Percentiles rank a stretch among this genome's conserved stretches.
These are phyloP conservation scores for Trypanosoma vivax DNA, from an alignment of 208 protist species.

Conservation along the genomic window DNA sequence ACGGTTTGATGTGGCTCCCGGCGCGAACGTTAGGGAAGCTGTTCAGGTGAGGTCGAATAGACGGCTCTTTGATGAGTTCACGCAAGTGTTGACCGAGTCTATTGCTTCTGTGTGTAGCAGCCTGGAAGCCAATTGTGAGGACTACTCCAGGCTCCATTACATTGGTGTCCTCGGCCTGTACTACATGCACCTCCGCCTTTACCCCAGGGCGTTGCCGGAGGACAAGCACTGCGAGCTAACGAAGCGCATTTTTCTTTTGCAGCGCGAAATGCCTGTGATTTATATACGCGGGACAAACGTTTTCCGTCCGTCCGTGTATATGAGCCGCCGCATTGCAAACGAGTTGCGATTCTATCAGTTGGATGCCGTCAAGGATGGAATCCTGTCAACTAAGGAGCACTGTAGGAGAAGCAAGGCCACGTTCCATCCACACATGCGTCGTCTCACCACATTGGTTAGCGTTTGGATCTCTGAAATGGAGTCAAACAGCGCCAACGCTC, in stretches of 20 bases:
- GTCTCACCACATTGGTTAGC: slow-evolving; percentile 28
- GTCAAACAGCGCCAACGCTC: slow-evolving; percentile 22
- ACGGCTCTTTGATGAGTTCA: slow-evolving; percentile 57
- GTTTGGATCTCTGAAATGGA: slow-evolving; percentile 47
- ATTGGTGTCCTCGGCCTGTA: slow-evolving; percentile 63
- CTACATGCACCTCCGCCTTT: slow-evolving; percentile 53
- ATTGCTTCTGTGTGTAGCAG: slow-evolving; percentile 16
- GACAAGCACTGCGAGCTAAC: slow-evolving; percentile 3
- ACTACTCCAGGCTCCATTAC: slow-evolving; percentile 30
- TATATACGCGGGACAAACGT: slow-evolving; percentile 21
- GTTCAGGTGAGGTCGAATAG: slow-evolving; percentile 39
- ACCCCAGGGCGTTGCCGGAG: slow-evolving; percentile 13
- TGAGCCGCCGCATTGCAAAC: slow-evolving; percentile 20
- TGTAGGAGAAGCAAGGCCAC: slow-evolving; percentile 9
- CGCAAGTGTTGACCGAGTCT: slow-evolving; percentile 23
- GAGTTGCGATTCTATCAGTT: slow-evolving; percentile 11
- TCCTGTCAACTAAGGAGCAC: slow-evolving; percentile 14
- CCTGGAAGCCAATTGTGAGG: slow-evolving; percentile 29
- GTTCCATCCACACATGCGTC: slow-evolving; percentile 23
- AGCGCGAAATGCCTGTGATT: slow-evolving; percentile 37
- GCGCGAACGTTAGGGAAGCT: slow-evolving; percentile 8
- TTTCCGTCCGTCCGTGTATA: slow-evolving; percentile 18
- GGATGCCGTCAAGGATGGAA: slow-evolving; percentile 26
- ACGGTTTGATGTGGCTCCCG: slow-evolving; percentile 43
- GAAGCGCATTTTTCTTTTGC: slow-evolving; percentile 36